A percentile compares a stretch with the other conserved stretches of the same genome.
These are phyloP conservation scores for Coemansia sp. DNA, from an alignment of 192 early-diverging fungal species.

Conservation along the genomic window DNA sequence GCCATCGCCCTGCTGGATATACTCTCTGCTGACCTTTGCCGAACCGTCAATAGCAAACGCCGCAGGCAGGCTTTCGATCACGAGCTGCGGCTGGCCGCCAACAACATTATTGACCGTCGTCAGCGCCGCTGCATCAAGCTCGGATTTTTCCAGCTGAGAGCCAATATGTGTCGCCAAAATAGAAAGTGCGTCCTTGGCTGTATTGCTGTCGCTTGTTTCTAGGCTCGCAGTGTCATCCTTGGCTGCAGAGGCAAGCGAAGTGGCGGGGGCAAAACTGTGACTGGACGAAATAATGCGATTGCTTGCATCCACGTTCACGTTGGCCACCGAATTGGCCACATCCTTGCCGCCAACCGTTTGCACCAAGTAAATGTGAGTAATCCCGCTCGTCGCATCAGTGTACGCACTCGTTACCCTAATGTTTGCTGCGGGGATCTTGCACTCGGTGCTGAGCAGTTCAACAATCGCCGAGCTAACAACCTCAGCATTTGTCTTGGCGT, in stretches of 20 bases:
- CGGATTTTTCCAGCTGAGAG: not conserved
- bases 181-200: constrained; percentile 10
- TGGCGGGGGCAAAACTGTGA: constrained; percentile 61
- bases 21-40: constrained; percentile 63
- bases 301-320: constrained; percentile 71
- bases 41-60: constrained; percentile 8
- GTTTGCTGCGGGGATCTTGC: constrained; percentile 2
- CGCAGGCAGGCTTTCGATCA: constrained; percentile 50
- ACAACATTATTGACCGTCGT: not conserved
- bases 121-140: not conserved
- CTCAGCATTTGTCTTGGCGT: not conserved
- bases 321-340: constrained; percentile 83
- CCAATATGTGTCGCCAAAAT: constrained; percentile 16
- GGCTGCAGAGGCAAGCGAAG: not conserved
- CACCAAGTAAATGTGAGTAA: constrained; percentile 85
- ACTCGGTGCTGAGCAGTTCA: constrained; percentile 1
- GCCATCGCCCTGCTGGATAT: constrained; percentile 66
- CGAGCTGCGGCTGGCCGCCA: not conserved
- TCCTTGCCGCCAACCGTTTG: constrained; percentile 73
- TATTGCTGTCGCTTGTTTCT: not conserved
- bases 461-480: constrained; percentile 13
- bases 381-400: constrained; percentile 68
- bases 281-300: constrained; percentile 76
- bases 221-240: not conserved
- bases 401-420: constrained; percentile 68